Percentiles rank a stretch among this genome's conserved stretches.
Evolutionary conservation across 2,329 filamentous ascomycete species (phyloP).

Genomic region (Colletotrichum sp.): DNA sequence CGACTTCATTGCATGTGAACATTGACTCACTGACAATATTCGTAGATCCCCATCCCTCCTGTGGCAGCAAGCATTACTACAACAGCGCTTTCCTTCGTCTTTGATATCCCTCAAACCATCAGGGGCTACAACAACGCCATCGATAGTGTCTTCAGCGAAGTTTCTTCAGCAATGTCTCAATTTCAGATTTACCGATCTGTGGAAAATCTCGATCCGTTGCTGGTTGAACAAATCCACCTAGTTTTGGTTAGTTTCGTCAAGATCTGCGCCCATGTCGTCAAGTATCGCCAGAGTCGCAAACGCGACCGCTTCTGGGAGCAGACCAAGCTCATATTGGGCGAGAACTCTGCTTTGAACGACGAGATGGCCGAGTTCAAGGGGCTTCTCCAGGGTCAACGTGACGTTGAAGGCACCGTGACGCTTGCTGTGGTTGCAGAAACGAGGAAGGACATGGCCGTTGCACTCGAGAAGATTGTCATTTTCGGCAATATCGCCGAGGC

Average conservation of each 20-base stretch:
- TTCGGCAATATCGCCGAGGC: neutral
- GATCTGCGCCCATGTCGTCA: neutral
- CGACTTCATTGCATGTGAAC: neutral
- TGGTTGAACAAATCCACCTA: neutral
- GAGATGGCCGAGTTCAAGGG: neutral
- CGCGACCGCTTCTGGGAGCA: neutral
- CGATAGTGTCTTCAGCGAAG: neutral
- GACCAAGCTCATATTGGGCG: neutral
- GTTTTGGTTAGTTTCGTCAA: neutral
- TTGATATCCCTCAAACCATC: neutral
- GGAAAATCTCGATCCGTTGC: neutral
- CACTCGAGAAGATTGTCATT: neutral
- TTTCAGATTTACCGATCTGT: neutral
- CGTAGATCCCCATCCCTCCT: neutral
- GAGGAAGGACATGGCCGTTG: neutral
- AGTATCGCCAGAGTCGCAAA: neutral
- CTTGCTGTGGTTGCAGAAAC: neutral
- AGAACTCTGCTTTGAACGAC: neutral
- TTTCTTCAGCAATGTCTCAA: neutral
- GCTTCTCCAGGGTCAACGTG: neutral
- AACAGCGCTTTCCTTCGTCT: neutral
- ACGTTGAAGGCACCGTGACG: neutral
- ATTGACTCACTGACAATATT: accelerated
- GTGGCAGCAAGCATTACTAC: neutral
- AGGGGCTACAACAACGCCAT: neutral